phyloP scores from a whole-genome alignment of 2,329 filamentous ascomycete genomes.

The Magnaporthiopsis rhizophila region DNA sequence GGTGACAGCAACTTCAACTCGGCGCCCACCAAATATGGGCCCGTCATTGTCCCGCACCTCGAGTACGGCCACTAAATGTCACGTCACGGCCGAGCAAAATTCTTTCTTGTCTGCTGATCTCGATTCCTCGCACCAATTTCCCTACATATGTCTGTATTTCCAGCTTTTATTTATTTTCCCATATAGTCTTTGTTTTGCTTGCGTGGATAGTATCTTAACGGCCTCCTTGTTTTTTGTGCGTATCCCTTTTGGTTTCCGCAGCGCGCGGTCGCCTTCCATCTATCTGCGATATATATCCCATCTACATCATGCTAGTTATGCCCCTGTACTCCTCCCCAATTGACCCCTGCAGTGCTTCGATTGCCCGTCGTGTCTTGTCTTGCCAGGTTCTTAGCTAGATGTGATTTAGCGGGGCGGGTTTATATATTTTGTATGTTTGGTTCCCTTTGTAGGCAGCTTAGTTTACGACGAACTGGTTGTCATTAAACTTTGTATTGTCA shows the following conservation, averaged over 20 bases:
- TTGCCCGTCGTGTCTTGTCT: neutral
- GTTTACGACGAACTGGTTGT: neutral
- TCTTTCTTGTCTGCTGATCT: conserved; percentile 7
- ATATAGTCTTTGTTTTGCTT: neutral
- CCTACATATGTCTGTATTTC: conserved; percentile 2
- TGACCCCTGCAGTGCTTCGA: neutral
- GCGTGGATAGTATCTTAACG: neutral
- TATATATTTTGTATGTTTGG: neutral
- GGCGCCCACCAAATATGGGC: conserved; percentile 88
- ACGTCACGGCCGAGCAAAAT: conserved; percentile 4
- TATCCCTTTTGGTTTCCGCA: neutral
- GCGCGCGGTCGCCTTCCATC: neutral
- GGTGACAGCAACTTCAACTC: conserved; percentile 69
- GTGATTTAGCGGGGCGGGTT: neutral
- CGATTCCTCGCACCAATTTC: conserved; percentile 6
- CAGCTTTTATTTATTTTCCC: neutral
- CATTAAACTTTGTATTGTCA: neutral
- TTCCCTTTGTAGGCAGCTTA: neutral
- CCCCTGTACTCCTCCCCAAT: neutral
- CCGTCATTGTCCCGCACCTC: conserved; percentile 85
- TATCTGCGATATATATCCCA: neutral
- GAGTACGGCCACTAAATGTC: conserved; percentile 62
- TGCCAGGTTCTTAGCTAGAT: neutral
- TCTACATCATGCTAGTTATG: neutral
- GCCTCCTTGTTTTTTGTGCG: neutral